A percentile compares a stretch with the other conserved stretches of the same genome.
Evolutionary conservation across 768 basidiomycete genomes (phyloP).

Genomic region (Tricholoma sp.): DNA sequence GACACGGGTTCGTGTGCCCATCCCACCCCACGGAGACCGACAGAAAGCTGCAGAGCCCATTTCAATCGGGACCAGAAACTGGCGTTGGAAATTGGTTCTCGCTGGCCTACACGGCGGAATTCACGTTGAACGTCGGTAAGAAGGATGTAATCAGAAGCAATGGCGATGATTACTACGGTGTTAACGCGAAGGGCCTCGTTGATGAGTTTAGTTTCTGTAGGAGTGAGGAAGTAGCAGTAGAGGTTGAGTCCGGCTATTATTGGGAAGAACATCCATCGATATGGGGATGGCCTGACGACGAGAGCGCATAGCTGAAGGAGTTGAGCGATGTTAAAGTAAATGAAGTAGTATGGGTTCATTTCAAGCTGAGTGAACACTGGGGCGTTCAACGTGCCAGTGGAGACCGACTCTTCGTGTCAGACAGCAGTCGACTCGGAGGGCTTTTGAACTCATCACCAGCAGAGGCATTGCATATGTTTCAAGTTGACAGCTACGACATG

Average conservation of each 20-base stretch:
- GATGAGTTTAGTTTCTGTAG: neutral
- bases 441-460: no score
- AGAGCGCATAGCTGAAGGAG: no score
- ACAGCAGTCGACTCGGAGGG: no score
- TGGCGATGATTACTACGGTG: neutral
- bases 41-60: constrained; percentile 21
- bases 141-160: constrained; percentile 13
- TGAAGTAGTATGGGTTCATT: no score
- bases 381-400: no score
- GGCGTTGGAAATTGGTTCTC: constrained; percentile 7
- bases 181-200: constrained; percentile 4
- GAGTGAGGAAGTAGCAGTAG: constrained; percentile 2
- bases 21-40: constrained; percentile 22
- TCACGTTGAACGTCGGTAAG: constrained; percentile 23
- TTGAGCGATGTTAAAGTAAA: no score
- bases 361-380: no score
- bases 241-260: constrained; percentile 1
- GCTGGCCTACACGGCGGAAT: constrained; percentile 14
- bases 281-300: constrained; percentile 8
- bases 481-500: no score
- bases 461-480: no score
- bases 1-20: constrained; percentile 21
- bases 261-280: constrained; percentile 12
- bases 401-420: no score
- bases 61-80: constrained; percentile 15